Base-by-base conservation (phyloP, 176 grass and related monocot genomes). In the Lolium perenne region DNA sequence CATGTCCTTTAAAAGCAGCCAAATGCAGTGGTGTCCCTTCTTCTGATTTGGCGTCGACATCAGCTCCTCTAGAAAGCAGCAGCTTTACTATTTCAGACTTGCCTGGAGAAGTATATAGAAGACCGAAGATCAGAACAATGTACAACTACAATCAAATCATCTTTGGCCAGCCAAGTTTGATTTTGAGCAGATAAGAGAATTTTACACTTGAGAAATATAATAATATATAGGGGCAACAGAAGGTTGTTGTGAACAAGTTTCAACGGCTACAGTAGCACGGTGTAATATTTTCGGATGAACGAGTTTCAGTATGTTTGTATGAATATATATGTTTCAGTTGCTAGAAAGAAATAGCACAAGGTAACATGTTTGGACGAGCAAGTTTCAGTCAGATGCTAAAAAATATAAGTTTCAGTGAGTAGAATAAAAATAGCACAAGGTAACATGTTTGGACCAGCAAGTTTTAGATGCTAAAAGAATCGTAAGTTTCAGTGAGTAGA, bases 61-160 rank as follows among this genome's bases (percentile, higher is more conserved):
- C 16, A 62, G 85, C 85, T 54, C 85, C 85, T 68, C 26, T 87
- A 43, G 77, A 80, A 74, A 87, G 67, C 43, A 87, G 77, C 71
- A 63, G 7, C 51, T 81, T 80, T 43, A 46, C 77, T 74, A 87
- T 87, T 53, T 73, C 85, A 64, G 66, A 81, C 26, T 69, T 51
- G 22, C 85, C 85, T 87, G 85, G 23, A 64, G 43, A 86, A 53
- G 57, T 61, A 18, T 4, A 57, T 7, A 13, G 38, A 54, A 43
- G 62, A 13, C 15, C 26, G 15, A 74, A 74, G 67, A 32, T 74
- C 62, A 29, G 23, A 32, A 25, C 20, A 59, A 46, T 49, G 17
- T 32, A 49, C 7, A 13, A 25, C 14, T 32, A 49, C 7, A 13
- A 25, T 29, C 1, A 48, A 80, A 10, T 18, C 10, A 48, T 59